phyloP scores from a whole-genome alignment of 768 basidiomycete species.

The Mycena vulgaris region DNA sequence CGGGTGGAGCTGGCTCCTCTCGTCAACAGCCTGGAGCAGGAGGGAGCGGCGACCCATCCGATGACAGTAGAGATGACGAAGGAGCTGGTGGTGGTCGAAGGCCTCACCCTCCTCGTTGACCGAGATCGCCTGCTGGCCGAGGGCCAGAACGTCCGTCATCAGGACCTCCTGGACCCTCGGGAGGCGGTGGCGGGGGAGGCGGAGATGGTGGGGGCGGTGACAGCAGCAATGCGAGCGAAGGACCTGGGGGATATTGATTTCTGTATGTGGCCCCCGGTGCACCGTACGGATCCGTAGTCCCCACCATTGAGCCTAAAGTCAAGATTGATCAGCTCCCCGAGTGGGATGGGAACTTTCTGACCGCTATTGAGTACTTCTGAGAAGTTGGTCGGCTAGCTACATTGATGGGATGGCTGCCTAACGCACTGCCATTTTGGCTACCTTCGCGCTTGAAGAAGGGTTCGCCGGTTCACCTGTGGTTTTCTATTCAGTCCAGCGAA shows the following conservation, averaged over 20 bases:
- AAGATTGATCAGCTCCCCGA: not conserved
- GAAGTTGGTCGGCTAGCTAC: too few species aligned
- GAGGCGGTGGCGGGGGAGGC: not conserved
- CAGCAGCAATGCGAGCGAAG: too few species aligned
- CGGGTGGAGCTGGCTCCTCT: too few species aligned
- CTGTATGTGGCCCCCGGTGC: not conserved
- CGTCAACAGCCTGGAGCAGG: not conserved
- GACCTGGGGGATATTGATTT: too few species aligned
- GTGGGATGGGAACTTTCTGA: not conserved
- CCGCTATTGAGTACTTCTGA: not conserved
- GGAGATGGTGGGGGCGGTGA: not conserved
- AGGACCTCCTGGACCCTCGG: not conserved
- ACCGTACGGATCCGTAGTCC: not conserved
- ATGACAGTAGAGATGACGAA: not conserved
- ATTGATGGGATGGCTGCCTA: too few species aligned
- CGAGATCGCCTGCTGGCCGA: too few species aligned
- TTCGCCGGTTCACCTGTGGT: not conserved
- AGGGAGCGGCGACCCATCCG: not conserved
- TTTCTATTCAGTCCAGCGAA: not conserved
- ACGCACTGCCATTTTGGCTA: not conserved
- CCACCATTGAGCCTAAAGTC: not conserved
- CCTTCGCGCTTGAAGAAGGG: not conserved
- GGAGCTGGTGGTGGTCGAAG: too few species aligned
- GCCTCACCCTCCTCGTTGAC: not conserved
- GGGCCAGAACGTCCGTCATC: too few species aligned